Percentiles rank a stretch among this genome's conserved stretches.
These are phyloP conservation scores for Boeremia exigua DNA, from an alignment of 2,329 filamentous ascomycete genomes.

Conservation along the genomic window DNA sequence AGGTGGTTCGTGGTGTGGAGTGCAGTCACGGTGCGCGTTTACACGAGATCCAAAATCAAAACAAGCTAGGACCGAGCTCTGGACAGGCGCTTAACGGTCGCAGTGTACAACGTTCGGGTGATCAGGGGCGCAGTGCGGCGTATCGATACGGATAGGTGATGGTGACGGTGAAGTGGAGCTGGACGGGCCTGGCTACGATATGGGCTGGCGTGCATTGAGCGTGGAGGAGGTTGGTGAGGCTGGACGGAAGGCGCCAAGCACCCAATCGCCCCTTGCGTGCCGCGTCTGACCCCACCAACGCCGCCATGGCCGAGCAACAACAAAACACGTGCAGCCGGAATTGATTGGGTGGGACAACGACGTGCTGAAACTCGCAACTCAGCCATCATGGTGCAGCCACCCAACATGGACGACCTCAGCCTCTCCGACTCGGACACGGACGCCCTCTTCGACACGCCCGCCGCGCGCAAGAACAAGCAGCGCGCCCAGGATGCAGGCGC, in stretches of 20 bases:
- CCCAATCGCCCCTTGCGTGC: not conserved
- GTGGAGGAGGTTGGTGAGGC: conserved; percentile 33
- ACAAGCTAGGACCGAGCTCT: conserved; percentile 27
- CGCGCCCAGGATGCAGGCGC: conserved; percentile 44
- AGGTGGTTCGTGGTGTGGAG: not conserved
- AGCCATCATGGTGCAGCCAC: conserved; percentile 38
- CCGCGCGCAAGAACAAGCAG: conserved; percentile 46
- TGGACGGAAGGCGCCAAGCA: conserved; percentile 14
- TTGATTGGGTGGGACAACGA: conserved; percentile 8
- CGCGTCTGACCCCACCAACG: not conserved
- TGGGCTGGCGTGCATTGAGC: conserved; percentile 17
- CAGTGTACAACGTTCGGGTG: conserved; percentile 5
- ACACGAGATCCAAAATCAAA: conserved; percentile 30
- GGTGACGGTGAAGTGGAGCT: conserved; percentile 18
- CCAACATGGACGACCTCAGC: conserved; percentile 59
- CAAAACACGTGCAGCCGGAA: conserved; percentile 13
- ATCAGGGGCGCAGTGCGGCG: conserved; percentile 10
- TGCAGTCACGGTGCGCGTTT: conserved; percentile 15
- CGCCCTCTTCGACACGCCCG: conserved; percentile 64
- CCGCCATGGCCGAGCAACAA: conserved; percentile 21
- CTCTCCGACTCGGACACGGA: conserved; percentile 63
- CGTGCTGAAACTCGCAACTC: not conserved
- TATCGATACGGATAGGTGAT: conserved; percentile 17
- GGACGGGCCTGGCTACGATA: conserved; percentile 23
- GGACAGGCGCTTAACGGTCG: conserved; percentile 8